Conservation (phyloP, 2,329 filamentous ascomycete genomes). For the Aspergillus hiratsukae region DNA sequence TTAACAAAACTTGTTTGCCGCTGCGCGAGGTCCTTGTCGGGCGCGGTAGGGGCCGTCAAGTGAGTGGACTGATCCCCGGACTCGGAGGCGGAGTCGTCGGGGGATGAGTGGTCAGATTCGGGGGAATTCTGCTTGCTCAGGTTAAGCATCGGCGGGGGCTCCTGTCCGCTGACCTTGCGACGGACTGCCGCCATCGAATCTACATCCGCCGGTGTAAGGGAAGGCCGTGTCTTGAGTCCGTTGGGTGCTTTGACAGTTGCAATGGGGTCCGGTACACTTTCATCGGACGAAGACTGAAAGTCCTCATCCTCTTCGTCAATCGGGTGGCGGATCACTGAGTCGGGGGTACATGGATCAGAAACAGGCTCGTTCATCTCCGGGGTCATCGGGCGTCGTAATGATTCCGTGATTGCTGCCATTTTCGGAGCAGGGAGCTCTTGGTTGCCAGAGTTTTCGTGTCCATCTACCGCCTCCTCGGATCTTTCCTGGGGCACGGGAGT, state of each 20-base stretch:
- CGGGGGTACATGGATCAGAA: conserved; percentile 67
- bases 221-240: conserved; percentile 82
- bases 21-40: conserved; percentile 31
- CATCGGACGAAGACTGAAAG: conserved; percentile 35
- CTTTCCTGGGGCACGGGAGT: conserved; percentile 27
- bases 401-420: conserved; percentile 34
- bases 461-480: conserved; percentile 32
- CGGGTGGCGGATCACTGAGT: conserved; percentile 83
- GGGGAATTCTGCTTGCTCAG: conserved; percentile 21
- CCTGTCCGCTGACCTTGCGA: conserved; percentile 75
- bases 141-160: conserved; percentile 36
- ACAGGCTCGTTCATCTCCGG: conserved; percentile 56
- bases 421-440: conserved; percentile 47
- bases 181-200: conserved; percentile 80
- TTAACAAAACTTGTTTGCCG: conserved; percentile 73
- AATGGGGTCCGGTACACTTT: conserved; percentile 71
- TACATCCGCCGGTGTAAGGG: conserved; percentile 79
- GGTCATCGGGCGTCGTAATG: conserved; percentile 38
- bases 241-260: conserved; percentile 88
- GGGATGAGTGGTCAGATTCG: conserved; percentile 12
- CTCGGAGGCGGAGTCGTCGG: conserved; percentile 11
- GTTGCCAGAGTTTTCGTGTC: conserved; percentile 30
- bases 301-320: conserved; percentile 45
- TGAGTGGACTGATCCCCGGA: conserved; percentile 12
- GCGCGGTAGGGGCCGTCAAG: conserved; percentile 23